Percentiles rank a stretch among this genome's conserved stretches.
Conservation (phyloP, 2,329 filamentous ascomycete genomes). For the Colletotrichum tamarilloi region DNA sequence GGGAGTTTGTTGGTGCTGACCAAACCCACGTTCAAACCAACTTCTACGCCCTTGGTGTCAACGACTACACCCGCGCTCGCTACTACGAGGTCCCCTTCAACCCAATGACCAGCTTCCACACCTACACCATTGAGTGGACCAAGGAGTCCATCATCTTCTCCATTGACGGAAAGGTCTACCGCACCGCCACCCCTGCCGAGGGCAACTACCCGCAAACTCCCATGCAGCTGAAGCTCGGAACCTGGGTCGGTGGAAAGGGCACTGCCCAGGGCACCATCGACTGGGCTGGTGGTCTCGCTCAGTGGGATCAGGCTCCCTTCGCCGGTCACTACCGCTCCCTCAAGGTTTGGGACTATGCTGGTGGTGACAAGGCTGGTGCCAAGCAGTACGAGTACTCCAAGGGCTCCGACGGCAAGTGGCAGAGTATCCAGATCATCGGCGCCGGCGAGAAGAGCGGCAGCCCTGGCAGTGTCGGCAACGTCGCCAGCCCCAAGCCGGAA, state of each 20-base stretch:
- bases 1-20: slow-evolving; percentile 51
- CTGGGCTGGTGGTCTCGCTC: slow-evolving; percentile 72
- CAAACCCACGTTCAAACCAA: slow-evolving; percentile 56
- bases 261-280: slow-evolving; percentile 67
- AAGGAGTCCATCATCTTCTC: slow-evolving; percentile 67
- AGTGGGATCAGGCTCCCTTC: slow-evolving; percentile 44
- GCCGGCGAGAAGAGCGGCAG: slow-evolving; percentile 39
- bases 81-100: slow-evolving; percentile 57
- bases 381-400: slow-evolving; percentile 44
- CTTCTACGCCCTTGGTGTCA: slow-evolving; percentile 67
- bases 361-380: slow-evolving; percentile 40
- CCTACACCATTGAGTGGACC: slow-evolving; percentile 77
- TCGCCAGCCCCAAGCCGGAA: neutral
- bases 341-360: slow-evolving; percentile 44
- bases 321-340: slow-evolving; percentile 41
- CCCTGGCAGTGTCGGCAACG: neutral
- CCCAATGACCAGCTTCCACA: slow-evolving; percentile 61
- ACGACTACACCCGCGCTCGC: slow-evolving; percentile 63
- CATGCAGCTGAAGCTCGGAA: slow-evolving; percentile 73
- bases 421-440: slow-evolving; percentile 43
- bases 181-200: slow-evolving; percentile 59
- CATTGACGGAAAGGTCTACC: slow-evolving; percentile 61
- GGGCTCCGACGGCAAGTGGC: slow-evolving; percentile 41
- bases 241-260: slow-evolving; percentile 63
- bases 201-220: slow-evolving; percentile 77